Conservation (phyloP, 106 monocot genomes). For the Posidonia australis region DNA sequence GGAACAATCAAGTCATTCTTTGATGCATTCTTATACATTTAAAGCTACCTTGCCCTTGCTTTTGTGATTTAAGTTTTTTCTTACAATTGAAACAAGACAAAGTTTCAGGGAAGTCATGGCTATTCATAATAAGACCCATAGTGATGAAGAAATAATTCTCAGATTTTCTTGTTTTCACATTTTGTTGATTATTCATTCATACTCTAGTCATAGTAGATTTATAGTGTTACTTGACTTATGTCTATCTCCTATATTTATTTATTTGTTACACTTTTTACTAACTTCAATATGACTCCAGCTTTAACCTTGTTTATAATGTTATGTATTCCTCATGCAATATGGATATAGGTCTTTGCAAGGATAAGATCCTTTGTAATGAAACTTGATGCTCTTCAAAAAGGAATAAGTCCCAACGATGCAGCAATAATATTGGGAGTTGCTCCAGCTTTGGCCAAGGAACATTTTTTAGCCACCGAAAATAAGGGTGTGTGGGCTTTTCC, state of each 20-base stretch:
- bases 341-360: constrained; percentile 62
- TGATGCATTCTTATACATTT: too few relatives aligned
- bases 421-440: constrained; percentile 80
- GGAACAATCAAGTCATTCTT: too few relatives aligned
- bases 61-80: too few relatives aligned
- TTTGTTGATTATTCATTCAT: not conserved
- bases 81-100: too few relatives aligned
- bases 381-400: constrained; percentile 58
- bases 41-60: too few relatives aligned
- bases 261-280: not conserved
- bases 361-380: constrained; percentile 58
- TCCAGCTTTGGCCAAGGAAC: constrained; percentile 91
- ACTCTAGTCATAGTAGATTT: too few relatives aligned
- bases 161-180: not conserved
- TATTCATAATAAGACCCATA: constrained; percentile 81
- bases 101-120: constrained; percentile 96
- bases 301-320: too few relatives aligned
- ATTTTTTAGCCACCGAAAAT: constrained; percentile 76
- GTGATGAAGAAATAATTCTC: constrained; percentile 93
- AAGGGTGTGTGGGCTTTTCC: constrained; percentile 36
- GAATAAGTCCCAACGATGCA: constrained; percentile 87
- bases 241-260: not conserved
- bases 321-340: too few relatives aligned
- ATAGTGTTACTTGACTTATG: not conserved
- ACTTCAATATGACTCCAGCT: too few relatives aligned